Evolutionary conservation across 2,329 filamentous ascomycete genomes (phyloP).

Genomic region (Helotiales sp.): DNA sequence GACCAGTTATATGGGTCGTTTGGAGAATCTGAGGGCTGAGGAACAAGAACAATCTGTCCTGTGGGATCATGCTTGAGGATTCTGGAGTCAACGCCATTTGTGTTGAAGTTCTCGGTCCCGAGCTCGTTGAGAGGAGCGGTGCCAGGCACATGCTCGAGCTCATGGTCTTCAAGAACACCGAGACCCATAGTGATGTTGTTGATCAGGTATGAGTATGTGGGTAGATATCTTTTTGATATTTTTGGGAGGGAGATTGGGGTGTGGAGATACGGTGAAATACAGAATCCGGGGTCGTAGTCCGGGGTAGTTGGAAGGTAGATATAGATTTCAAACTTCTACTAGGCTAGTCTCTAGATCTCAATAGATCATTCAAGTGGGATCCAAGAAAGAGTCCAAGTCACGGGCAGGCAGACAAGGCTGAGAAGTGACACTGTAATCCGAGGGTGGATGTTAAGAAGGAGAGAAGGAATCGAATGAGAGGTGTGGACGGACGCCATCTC

Average conservation of each 20-base stretch:
- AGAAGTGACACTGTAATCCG: not conserved
- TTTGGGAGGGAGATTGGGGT: not conserved
- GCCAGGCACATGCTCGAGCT: constrained; percentile 36
- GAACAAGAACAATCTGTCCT: constrained; percentile 56
- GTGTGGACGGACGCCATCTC: not conserved
- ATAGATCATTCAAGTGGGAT: not conserved
- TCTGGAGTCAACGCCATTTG: constrained; percentile 24
- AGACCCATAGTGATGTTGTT: constrained; percentile 30
- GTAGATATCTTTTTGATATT: not conserved
- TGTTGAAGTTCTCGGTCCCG: constrained; percentile 41
- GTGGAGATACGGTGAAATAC: not conserved
- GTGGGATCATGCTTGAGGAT: constrained; percentile 45
- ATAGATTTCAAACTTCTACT: not conserved
- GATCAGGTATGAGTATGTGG: not conserved
- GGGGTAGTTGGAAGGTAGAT: not conserved
- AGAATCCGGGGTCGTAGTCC: not conserved
- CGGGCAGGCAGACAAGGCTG: not conserved
- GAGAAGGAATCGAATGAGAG: not conserved
- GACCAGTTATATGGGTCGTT: constrained; percentile 59
- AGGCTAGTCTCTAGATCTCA: not conserved
- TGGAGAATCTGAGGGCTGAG: constrained; percentile 56
- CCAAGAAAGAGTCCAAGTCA: not conserved
- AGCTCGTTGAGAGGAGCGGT: constrained; percentile 44
- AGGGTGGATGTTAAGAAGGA: not conserved
- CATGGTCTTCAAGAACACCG: constrained; percentile 36